Base-by-base conservation (phyloP, 164 flowering plant genomes). In the Kingdonia uniflora region DNA sequence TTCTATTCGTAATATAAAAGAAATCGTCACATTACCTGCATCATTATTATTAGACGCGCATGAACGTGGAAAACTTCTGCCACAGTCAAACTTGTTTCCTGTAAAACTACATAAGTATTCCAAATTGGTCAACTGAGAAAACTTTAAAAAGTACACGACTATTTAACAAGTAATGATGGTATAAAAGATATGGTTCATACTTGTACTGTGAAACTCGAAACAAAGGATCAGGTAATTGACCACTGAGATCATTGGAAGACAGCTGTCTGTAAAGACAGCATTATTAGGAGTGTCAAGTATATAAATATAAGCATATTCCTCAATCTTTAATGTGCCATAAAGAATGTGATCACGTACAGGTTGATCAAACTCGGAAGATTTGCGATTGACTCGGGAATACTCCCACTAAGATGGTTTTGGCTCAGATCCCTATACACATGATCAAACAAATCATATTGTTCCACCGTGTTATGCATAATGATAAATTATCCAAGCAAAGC, bases 381-480 rank as follows among this genome's bases (percentile, higher is more conserved):
- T 12, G 88, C 49, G 44, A 92, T 66, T 52, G 95, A 76, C 16
- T 69, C 75, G 2, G 98, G 98, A 46, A 92, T 77, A n/a, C 64
- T 61, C 55, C 98, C 98, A 55, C 51, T 68, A 42, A 92, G 81
- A 69, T 78, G 71, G 71, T 92, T 92, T 56, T 80, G 79, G 74
- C 80, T 92, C 79, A 92, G 65, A 54, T 69, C 63, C 82, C 98
- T 92, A 87, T 61, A 56, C 53, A 60, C 14, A 56, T 37, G 7
- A 59, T 48, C 45, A 58, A 51, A 45, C 8, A 52, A 51, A 29
- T 29, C 35, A 29, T 29, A 29, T 29, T 29, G 6, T 3, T 8
- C 8, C 8, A 29, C 6, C 8, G 35, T 29, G 35, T 3, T 8
- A 29, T 29, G 8, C 35, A 29, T 3, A 29, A 29, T 29, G 35